phyloP scores from a whole-genome alignment of 345 rosid species.

The Geranium rotundifolium region DNA sequence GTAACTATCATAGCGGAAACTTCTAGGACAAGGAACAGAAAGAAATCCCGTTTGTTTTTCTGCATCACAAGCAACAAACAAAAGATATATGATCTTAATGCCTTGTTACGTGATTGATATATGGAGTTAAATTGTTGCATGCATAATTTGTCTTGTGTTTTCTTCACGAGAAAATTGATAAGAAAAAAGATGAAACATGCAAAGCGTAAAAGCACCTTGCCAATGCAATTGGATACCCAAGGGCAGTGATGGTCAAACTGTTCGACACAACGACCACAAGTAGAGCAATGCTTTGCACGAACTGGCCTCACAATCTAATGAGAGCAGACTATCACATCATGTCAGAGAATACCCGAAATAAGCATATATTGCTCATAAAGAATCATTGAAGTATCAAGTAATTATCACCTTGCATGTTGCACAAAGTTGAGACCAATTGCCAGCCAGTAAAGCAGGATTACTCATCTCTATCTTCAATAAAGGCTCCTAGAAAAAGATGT shows the following conservation, averaged over 20 bases:
- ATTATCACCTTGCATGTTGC: conserved; percentile 85
- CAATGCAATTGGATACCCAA: conserved; percentile 95
- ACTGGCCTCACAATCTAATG: conserved; percentile 86
- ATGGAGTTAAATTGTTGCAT: not conserved
- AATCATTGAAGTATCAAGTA: not conserved
- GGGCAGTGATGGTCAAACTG: conserved; percentile 99
- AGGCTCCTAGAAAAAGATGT: conserved; percentile 54
- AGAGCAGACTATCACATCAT: conserved; percentile 9
- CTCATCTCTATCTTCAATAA: conserved; percentile 81
- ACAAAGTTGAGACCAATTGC: conserved; percentile 98
- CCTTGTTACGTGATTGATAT: not conserved
- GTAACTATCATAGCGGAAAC: conserved; percentile 82
- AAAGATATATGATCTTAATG: not conserved
- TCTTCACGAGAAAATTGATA: not conserved
- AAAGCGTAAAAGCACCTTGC: conserved; percentile 51
- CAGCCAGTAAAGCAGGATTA: conserved; percentile 86
- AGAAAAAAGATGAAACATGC: not conserved
- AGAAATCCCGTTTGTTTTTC: conserved; percentile 98
- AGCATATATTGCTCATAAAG: not conserved
- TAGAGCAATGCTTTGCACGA: conserved; percentile 96
- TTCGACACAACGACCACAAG: conserved; percentile 90
- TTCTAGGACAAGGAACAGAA: conserved; percentile 73
- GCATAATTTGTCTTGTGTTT: not conserved
- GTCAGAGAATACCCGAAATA: conserved; percentile 8
- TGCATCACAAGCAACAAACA: conserved; percentile 27